Evolutionary conservation across 495 filamentous ascomycete species (phyloP).

Genomic region (Aspergillus wentii): DNA sequence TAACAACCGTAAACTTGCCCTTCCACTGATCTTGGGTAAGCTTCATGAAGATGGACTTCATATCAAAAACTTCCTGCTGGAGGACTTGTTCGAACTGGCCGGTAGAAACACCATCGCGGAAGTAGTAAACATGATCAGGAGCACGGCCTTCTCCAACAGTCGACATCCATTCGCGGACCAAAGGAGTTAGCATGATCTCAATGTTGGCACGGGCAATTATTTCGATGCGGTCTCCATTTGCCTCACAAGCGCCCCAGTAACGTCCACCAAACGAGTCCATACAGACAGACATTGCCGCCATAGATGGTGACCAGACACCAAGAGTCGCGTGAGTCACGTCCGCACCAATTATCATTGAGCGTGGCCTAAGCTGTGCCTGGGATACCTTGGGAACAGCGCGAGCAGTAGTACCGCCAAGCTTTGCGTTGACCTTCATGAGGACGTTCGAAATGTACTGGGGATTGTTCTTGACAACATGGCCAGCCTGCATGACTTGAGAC

Average conservation of each 20-base stretch:
- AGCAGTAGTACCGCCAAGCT: conserved; percentile 78
- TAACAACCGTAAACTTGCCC: conserved; percentile 71
- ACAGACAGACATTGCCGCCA: conserved; percentile 83
- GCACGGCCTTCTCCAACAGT: conserved; percentile 42
- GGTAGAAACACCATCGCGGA: conserved; percentile 91
- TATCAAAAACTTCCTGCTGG: conserved; percentile 63
- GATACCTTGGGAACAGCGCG: conserved; percentile 30
- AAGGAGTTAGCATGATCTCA: conserved; percentile 52
- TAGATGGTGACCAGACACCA: conserved; percentile 59
- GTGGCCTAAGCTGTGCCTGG: conserved; percentile 31
- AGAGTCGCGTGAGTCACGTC: conserved; percentile 85
- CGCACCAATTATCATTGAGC: conserved; percentile 76
- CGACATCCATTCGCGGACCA: conserved; percentile 58
- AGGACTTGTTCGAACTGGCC: conserved; percentile 76
- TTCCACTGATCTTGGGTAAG: conserved; percentile 25
- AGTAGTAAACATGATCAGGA: conserved; percentile 76
- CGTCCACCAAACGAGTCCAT: conserved; percentile 61
- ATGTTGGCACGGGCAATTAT: conserved; percentile 64
- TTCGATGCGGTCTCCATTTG: conserved; percentile 73
- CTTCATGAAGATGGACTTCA: conserved; percentile 54
- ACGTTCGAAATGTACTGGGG: conserved; percentile 85
- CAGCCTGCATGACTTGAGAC: conserved; percentile 64
- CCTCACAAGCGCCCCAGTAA: conserved; percentile 71
- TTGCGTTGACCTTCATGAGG: conserved; percentile 90
- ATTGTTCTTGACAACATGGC: conserved; percentile 55